Conservation (phyloP, 2,329 filamentous ascomycete species). For the Verticillium nubilum region DNA sequence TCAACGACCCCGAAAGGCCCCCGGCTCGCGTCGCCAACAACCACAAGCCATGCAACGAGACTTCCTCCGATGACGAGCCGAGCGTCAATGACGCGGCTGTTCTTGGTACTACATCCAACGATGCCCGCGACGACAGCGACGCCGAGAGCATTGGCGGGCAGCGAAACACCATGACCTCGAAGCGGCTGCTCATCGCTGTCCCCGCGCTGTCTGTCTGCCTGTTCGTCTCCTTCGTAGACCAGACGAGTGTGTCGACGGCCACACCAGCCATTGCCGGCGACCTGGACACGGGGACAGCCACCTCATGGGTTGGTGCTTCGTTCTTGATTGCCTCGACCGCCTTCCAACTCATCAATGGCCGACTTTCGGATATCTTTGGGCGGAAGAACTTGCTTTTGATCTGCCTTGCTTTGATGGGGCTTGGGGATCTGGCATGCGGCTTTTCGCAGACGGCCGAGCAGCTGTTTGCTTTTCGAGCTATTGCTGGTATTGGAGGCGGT, state of each 20-base stretch:
- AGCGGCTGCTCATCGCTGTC: conserved; percentile 23
- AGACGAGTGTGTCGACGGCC: conserved; percentile 26
- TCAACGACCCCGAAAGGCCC: not conserved
- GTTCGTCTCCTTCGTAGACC: conserved; percentile 29
- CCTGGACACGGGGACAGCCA: conserved; percentile 22
- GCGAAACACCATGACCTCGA: conserved; percentile 27
- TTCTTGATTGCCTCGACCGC: conserved; percentile 29
- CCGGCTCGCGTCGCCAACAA: not conserved
- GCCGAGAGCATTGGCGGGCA: conserved; percentile 20
- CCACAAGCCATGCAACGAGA: not conserved
- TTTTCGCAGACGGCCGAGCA: conserved; percentile 22
- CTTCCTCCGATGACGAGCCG: conserved; percentile 2
- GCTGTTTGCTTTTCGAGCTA: conserved; percentile 27
- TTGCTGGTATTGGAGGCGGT: conserved; percentile 28
- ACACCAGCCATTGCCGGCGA: conserved; percentile 30
- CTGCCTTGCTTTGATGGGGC: conserved; percentile 19
- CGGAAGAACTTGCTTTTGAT: conserved; percentile 25
- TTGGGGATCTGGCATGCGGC: conserved; percentile 25
- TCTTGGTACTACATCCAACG: not conserved
- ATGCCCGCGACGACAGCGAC: conserved; percentile 8
- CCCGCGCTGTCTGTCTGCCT: conserved; percentile 21
- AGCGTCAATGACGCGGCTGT: not conserved
- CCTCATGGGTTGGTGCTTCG: conserved; percentile 29
- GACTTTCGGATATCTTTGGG: conserved; percentile 28
- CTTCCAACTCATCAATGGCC: conserved; percentile 28